A percentile compares a stretch with the other conserved stretches of the same genome.
These are phyloP conservation scores for Sporothrix globosa DNA, from an alignment of 2,329 filamentous ascomycete species.

Conservation along the genomic window DNA sequence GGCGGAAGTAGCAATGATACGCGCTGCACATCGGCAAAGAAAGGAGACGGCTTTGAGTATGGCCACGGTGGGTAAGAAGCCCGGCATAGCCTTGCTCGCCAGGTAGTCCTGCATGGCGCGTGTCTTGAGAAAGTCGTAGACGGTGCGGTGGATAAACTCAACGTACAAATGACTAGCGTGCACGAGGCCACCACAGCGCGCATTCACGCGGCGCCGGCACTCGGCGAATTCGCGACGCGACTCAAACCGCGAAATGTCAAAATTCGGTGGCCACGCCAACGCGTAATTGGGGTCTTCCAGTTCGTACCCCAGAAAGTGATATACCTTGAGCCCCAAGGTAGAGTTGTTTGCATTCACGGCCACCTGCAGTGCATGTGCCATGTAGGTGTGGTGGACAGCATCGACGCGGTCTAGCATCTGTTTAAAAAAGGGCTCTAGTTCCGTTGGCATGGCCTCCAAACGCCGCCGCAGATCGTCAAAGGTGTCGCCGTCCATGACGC, in stretches of 20 bases:
- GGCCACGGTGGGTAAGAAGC: constrained; percentile 2
- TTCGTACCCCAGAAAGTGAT: not conserved
- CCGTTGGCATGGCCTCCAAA: not conserved
- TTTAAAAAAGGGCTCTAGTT: constrained; percentile 23
- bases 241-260: constrained; percentile 53
- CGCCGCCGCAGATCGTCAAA: constrained; percentile 4
- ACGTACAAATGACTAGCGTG: not conserved
- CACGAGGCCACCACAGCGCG: constrained; percentile 11
- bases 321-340: not conserved
- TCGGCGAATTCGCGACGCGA: not conserved
- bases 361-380: constrained; percentile 18
- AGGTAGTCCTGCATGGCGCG: constrained; percentile 12
- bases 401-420: constrained; percentile 22
- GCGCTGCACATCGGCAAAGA: not conserved
- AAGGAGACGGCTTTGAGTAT: not conserved
- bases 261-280: constrained; percentile 59
- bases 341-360: not conserved
- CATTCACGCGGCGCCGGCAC: constrained; percentile 15
- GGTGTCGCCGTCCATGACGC: constrained; percentile 22
- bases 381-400: not conserved
- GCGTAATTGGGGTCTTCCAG: constrained; percentile 3
- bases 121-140: constrained; percentile 15
- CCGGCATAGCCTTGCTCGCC: not conserved
- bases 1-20: not conserved
- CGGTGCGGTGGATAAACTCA: constrained; percentile 16